phyloP scores from a whole-genome alignment of 441 rosid species.

The Pelargonium myrrhifolium region DNA sequence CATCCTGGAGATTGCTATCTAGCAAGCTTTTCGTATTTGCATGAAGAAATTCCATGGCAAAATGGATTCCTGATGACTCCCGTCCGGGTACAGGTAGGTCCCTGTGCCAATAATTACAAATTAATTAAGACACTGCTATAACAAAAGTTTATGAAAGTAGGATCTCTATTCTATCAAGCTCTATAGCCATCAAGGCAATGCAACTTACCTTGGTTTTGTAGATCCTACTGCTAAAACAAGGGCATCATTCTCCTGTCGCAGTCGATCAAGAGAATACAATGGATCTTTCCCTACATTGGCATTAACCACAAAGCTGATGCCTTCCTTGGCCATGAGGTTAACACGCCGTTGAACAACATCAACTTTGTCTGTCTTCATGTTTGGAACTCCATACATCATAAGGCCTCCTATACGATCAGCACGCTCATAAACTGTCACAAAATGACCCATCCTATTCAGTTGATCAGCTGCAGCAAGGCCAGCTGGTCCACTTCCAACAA shows the following conservation, averaged over 20 bases:
- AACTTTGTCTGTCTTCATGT: constrained; percentile 98
- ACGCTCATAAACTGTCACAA: constrained; percentile 89
- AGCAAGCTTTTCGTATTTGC: constrained; percentile 96
- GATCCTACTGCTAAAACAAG: constrained; percentile 91
- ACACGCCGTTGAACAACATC: constrained; percentile 92
- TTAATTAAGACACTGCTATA: neutral
- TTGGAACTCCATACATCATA: constrained; percentile 99
- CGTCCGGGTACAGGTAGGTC: constrained; percentile 97
- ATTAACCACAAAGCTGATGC: constrained; percentile 78
- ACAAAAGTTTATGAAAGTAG: neutral
- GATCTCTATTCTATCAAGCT: neutral
- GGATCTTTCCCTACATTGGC: constrained; percentile 90
- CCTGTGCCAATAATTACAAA: constrained; percentile 40
- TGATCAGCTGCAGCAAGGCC: constrained; percentile 99
- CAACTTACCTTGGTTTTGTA: constrained; percentile 82
- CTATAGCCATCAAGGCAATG: neutral
- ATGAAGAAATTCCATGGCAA: constrained; percentile 98
- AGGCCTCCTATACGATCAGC: constrained; percentile 97
- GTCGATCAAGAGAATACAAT: constrained; percentile 58
- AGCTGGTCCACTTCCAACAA: constrained; percentile 96
- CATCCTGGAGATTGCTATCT: constrained; percentile 75
- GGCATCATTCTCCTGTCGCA: constrained; percentile 77
- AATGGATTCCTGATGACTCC: constrained; percentile 78
- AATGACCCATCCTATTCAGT: constrained; percentile 92
- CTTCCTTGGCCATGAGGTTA: constrained; percentile 87